Conservation (phyloP, 441 rosid species). For the Eruca vesicaria region DNA sequence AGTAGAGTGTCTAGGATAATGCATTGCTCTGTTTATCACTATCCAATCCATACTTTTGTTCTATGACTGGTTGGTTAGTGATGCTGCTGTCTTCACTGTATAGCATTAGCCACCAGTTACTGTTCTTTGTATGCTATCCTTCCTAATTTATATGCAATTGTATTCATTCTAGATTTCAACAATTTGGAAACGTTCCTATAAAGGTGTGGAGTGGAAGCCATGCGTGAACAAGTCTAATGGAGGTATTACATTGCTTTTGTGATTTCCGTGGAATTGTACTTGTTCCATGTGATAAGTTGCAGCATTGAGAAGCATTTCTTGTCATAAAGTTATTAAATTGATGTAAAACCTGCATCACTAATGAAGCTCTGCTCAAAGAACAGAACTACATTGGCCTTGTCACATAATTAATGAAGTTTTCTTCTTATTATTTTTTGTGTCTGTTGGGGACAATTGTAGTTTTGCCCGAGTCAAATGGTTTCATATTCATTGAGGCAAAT, state of each 20-base stretch:
- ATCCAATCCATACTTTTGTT: too few species aligned
- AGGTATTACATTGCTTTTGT: constrained; percentile 51
- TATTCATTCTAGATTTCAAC: constrained; percentile 56
- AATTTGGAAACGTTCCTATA: constrained; percentile 77
- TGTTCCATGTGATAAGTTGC: not conserved
- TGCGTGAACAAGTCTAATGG: constrained; percentile 58
- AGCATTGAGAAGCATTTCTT: not conserved
- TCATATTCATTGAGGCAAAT: constrained; percentile 88
- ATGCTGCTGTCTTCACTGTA: not conserved
- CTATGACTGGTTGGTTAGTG: too few species aligned
- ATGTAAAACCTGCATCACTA: not conserved
- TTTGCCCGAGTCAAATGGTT: constrained; percentile 85
- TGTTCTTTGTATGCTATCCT: not conserved
- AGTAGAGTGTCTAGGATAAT: not conserved
- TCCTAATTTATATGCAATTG: not conserved
- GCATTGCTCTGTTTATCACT: not conserved
- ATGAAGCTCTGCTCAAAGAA: not conserved
- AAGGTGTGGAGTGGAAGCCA: constrained; percentile 73
- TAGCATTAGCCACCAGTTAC: not conserved
- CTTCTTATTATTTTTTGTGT: not conserved
- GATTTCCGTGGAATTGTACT: too few species aligned
- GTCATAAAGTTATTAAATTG: not conserved
- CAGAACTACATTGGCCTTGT: not conserved
- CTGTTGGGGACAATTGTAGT: constrained; percentile 41
- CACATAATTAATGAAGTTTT: not conserved